phyloP scores from a whole-genome alignment of 2,329 filamentous ascomycete genomes.

The Colletotrichum falcatum region DNA sequence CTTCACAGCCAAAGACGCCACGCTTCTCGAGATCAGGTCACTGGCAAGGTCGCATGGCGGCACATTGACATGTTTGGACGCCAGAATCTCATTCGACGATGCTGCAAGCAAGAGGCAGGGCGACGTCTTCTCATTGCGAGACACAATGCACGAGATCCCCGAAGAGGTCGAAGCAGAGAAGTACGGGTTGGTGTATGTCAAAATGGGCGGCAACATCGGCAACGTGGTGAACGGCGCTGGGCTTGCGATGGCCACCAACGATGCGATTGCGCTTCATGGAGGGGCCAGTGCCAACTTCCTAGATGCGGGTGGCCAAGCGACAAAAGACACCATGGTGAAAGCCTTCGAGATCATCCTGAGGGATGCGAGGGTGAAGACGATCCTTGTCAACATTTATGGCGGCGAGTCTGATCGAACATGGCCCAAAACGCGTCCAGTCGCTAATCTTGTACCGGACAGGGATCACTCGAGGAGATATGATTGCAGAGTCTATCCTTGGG shows the following conservation, averaged over 20 bases:
- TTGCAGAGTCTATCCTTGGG: constrained; percentile 61
- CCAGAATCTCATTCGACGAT: constrained; percentile 62
- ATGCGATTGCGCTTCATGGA: constrained; percentile 76
- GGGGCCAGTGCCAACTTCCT: constrained; percentile 85
- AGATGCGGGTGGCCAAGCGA: constrained; percentile 91
- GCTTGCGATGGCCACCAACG: constrained; percentile 91
- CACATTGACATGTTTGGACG: constrained; percentile 49
- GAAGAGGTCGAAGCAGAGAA: constrained; percentile 58
- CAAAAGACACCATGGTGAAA: constrained; percentile 81
- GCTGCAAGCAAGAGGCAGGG: constrained; percentile 57
- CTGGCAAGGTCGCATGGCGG: constrained; percentile 49
- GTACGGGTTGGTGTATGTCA: constrained; percentile 84
- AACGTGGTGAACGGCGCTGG: constrained; percentile 92
- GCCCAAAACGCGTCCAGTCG: constrained; percentile 40
- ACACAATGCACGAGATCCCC: constrained; percentile 48
- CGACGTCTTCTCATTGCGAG: constrained; percentile 53
- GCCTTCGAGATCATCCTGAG: constrained; percentile 79
- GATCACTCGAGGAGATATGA: constrained; percentile 63
- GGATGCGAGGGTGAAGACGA: constrained; percentile 77
- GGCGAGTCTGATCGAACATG: constrained; percentile 44
- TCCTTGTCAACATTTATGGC: constrained; percentile 69
- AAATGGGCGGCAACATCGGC: constrained; percentile 73
- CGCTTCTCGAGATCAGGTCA: constrained; percentile 56
- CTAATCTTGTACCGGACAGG: constrained; percentile 47
- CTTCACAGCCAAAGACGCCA: constrained; percentile 61